phyloP scores from a whole-genome alignment of 805 yeast genomes.

The Clavispora santaluciae region DNA sequence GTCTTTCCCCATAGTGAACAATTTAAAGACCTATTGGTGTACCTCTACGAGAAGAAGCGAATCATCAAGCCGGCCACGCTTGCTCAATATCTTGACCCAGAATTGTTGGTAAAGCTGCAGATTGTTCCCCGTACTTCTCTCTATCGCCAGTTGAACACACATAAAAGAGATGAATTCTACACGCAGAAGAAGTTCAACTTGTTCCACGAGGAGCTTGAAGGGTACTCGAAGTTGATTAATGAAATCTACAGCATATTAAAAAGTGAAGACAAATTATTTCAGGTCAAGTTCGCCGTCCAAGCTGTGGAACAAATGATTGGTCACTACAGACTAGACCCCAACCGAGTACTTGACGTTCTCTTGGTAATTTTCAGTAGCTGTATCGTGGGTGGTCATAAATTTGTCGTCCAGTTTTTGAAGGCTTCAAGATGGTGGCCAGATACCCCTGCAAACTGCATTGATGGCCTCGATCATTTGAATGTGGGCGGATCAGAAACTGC shows the following conservation, averaged over 20 bases:
- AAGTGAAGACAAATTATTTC: constrained; percentile 35
- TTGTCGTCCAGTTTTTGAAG: constrained; percentile 47
- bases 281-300: constrained; percentile 41
- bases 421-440: constrained; percentile 67
- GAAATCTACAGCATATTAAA: constrained; percentile 42
- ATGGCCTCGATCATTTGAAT: constrained; percentile 28
- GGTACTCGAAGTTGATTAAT: constrained; percentile 60
- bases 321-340: constrained; percentile 70
- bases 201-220: constrained; percentile 71
- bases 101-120: constrained; percentile 21
- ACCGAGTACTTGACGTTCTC: constrained; percentile 59
- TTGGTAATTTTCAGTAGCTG: constrained; percentile 48
- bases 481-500: constrained; percentile 55
- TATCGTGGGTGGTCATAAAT: constrained; percentile 40
- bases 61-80: constrained; percentile 29
- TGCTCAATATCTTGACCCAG: constrained; percentile 25
- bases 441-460: constrained; percentile 24
- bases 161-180: constrained; percentile 39
- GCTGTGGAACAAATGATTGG: constrained; percentile 60
- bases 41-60: constrained; percentile 19
- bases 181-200: constrained; percentile 59
- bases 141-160: constrained; percentile 32
- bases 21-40: constrained; percentile 19
- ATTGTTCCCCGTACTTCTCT: constrained; percentile 31
- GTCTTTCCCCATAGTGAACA: constrained; percentile 29